A percentile compares a stretch with the other conserved stretches of the same genome.
phyloP scores from a whole-genome alignment of 2,329 filamentous ascomycete species.

The Apiospora kogelbergensis region DNA sequence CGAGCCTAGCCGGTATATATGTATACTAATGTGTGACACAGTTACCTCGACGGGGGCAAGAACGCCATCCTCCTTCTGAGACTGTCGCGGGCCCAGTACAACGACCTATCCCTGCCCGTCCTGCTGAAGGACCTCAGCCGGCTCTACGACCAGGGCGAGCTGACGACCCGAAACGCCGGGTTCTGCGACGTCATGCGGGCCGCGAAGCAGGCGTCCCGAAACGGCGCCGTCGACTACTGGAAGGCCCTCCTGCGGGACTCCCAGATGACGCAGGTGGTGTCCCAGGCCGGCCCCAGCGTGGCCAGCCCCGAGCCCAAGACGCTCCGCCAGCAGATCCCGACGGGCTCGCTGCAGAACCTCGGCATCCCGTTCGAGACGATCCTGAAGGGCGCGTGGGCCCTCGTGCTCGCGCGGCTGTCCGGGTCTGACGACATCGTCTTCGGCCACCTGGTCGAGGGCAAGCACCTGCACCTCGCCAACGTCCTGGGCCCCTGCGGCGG shows the following conservation, averaged over 20 bases:
- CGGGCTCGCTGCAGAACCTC: constrained; percentile 41
- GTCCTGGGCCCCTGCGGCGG: constrained; percentile 49
- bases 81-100: constrained; percentile 50
- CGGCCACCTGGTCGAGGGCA: constrained; percentile 52
- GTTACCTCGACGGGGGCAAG: constrained; percentile 43
- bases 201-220: constrained; percentile 34
- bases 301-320: constrained; percentile 40
- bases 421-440: constrained; percentile 54
- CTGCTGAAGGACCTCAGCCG: constrained; percentile 49
- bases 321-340: constrained; percentile 38
- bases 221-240: constrained; percentile 47
- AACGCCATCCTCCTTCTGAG: constrained; percentile 48
- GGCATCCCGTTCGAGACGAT: constrained; percentile 52
- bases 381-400: constrained; percentile 58
- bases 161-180: constrained; percentile 36
- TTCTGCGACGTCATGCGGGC: constrained; percentile 50
- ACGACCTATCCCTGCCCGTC: constrained; percentile 44
- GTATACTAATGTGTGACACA: background rate
- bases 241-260: constrained; percentile 42
- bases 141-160: constrained; percentile 41
- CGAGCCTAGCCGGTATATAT: no score
- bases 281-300: constrained; percentile 39
- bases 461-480: constrained; percentile 41
- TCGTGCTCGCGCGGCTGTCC: constrained; percentile 51
- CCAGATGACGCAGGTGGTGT: constrained; percentile 45